A percentile compares a stretch with the other conserved stretches of the same genome.
These are phyloP conservation scores for Trypanosomatidae sp. DNA, from an alignment of 208 protist species.

Conservation along the genomic window DNA sequence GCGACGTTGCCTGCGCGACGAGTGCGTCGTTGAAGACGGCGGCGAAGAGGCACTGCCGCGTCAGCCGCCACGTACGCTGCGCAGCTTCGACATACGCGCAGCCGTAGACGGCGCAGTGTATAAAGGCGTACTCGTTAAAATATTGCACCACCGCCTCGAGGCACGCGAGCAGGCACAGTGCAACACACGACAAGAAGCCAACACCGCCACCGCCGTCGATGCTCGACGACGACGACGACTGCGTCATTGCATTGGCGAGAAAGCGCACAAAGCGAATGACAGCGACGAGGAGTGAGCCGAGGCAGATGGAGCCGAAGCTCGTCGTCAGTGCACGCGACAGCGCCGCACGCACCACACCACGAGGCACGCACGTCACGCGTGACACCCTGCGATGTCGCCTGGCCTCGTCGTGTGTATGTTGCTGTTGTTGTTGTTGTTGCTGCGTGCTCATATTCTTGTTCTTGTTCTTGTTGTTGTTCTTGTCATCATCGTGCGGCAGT, in stretches of 20 bases:
- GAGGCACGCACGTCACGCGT: too few species aligned
- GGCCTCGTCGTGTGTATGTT: too few species aligned
- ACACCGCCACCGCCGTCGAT: conserved; percentile 1
- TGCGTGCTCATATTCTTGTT: too few species aligned
- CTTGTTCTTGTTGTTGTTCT: too few species aligned
- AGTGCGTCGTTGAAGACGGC: conserved; percentile 77
- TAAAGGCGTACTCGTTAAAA: conserved; percentile 86
- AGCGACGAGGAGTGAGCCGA: conserved; percentile 74
- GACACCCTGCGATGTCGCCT: too few species aligned
- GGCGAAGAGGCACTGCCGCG: conserved; percentile 43
- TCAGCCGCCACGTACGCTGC: conserved; percentile 47
- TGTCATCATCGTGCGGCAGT: too few species aligned
- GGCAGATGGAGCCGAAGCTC: conserved; percentile 81
- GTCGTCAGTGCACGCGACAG: conserved; percentile 57
- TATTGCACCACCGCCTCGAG: conserved; percentile 53
- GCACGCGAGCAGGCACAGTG: conserved; percentile 30
- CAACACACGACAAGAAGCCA: conserved; percentile 37
- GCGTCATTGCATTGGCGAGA: conserved; percentile 11
- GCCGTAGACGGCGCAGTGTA: conserved; percentile 85
- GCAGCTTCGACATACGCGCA: conserved; percentile 68
- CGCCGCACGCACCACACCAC: conserved; percentile 27
- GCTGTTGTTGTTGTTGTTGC: too few species aligned
- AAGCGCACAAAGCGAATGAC: conserved; percentile 46
- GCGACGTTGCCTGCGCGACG: conserved; percentile 13
- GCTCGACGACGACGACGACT: conserved; percentile 6